Base-by-base conservation (phyloP, 2,329 filamentous ascomycete genomes). In the Ceratocystis cubensis region DNA sequence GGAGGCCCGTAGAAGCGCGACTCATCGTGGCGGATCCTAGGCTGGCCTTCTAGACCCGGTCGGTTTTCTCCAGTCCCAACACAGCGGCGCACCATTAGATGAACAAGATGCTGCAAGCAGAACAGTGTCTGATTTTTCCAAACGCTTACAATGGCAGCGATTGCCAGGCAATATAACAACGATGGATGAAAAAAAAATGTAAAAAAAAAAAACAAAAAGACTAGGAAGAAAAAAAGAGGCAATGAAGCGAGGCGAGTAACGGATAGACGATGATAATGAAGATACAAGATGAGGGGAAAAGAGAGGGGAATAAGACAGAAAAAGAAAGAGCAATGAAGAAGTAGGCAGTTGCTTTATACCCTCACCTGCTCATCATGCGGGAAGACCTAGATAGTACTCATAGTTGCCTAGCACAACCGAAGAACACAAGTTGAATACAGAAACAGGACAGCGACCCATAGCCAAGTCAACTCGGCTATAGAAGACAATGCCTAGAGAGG, bases 41-140 rank as follows among this genome's bases (percentile, higher is more conserved):
- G 64, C 25, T 65, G 64, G n/a, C 33, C 53, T n/a, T 61, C 53
- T 46, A 65, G 64, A 33, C 53, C 64, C 5, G 64, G 64, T 5
- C 64, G 64, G 10, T 15, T 33, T 59, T 65, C 64, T 37, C 37
- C 53, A 61, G 53, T 65, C 10, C 64, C 64, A 57, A 61, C 53
- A 25, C 64, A 61, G 25, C 5, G 28, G 53, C 25, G 28, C 28
- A 59, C 53, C 53, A 59, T 59, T 59, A 33, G 53, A 59, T 37
- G 28, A 59, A 59, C 13, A 20, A n/a, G 28, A 3, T 25, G 15
- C 15, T n/a, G 15, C 28, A 20, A 3, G 15, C 53, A 37, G 28
- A 59, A 6, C 22, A 20, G 5, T n/a, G 7, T 3, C 20, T 37
- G 13, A 7, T 8, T n/a, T 37, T 25, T 30, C n/a, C 10, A 41